A percentile compares a stretch with the other conserved stretches of the same genome.
Evolutionary conservation across 352 stramenopile genomes (phyloP).

Genomic region (Vaucheria bursata): DNA sequence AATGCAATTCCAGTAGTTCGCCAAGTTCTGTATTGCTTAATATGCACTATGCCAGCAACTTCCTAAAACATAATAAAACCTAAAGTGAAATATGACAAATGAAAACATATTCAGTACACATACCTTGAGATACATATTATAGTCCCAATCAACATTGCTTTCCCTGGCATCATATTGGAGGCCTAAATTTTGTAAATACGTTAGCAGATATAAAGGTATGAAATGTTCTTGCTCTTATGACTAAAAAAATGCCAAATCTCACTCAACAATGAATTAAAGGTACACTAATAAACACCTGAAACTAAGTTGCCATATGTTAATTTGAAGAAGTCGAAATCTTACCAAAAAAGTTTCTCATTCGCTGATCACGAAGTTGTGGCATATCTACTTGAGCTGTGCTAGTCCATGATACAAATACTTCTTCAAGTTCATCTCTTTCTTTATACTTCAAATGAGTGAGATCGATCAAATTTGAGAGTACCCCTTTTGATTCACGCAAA

Average conservation of each 20-base stretch:
- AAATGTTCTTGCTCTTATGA: too few relatives aligned
- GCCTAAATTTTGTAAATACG: too few relatives aligned
- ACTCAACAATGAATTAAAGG: too few relatives aligned
- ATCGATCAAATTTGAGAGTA: conserved; percentile 55
- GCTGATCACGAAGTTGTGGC: conserved; percentile 34
- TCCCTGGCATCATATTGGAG: conserved; percentile 76
- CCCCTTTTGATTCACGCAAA: conserved; percentile 9
- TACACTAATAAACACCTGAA: too few relatives aligned
- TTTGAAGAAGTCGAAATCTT: too few relatives aligned
- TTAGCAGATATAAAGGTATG: too few relatives aligned
- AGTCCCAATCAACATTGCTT: conserved; percentile 88
- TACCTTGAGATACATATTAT: conserved; percentile 55
- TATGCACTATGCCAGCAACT: conserved; percentile 79
- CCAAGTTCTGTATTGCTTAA: conserved; percentile 78
- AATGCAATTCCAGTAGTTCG: conserved; percentile 80
- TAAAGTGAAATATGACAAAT: too few relatives aligned
- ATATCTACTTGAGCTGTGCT: conserved; percentile 5
- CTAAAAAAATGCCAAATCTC: too few relatives aligned
- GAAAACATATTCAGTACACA: neutral
- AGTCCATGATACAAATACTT: conserved; percentile 68
- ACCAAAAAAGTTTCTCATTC: conserved; percentile 67
- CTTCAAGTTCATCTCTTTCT: conserved; percentile 71
- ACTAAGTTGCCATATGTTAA: too few relatives aligned
- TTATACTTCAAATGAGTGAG: conserved; percentile 69
- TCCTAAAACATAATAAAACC: too few relatives aligned